Percentiles rank a stretch among this genome's conserved stretches.
Evolutionary conservation across 2,329 filamentous ascomycete species (phyloP).

Genomic region (Talaromyces marneffei): DNA sequence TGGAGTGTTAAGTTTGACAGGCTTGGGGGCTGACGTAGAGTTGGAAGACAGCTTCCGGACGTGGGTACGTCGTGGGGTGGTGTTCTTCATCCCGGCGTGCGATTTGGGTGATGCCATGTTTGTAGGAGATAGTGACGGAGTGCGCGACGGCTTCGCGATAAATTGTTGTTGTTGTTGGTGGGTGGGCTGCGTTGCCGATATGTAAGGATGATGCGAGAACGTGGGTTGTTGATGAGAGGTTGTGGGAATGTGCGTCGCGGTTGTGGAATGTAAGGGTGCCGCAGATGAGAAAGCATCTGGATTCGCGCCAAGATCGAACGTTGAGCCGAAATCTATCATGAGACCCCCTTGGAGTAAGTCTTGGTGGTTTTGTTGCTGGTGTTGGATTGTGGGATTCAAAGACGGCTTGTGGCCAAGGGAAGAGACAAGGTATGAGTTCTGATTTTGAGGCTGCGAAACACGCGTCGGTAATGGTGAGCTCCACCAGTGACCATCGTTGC

Average conservation of each 20-base stretch:
- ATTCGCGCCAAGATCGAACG: conserved; percentile 29
- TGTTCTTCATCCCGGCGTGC: conserved; percentile 21
- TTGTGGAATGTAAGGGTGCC: conserved; percentile 20
- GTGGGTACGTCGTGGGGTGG: conserved; percentile 32
- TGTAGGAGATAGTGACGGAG: conserved; percentile 36
- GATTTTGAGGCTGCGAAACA: conserved; percentile 30
- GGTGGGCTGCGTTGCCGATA: conserved; percentile 21
- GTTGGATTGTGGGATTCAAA: conserved; percentile 23
- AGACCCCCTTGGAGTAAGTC: conserved; percentile 36
- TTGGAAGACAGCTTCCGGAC: conserved; percentile 37
- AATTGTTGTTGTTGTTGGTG: conserved; percentile 14
- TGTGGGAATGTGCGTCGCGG: conserved; percentile 13
- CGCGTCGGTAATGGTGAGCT: conserved; percentile 31
- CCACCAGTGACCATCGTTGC: conserved; percentile 39
- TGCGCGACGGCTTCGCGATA: conserved; percentile 25
- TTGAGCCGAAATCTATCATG: conserved; percentile 35
- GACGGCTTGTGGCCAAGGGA: conserved; percentile 28
- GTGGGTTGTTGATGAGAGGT: conserved; percentile 5
- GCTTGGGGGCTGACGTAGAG: conserved; percentile 27
- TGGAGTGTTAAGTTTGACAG: conserved; percentile 24
- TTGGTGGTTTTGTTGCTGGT: conserved; percentile 25
- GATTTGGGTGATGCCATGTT: conserved; percentile 26
- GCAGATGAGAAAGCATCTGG: conserved; percentile 24
- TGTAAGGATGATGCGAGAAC: conserved; percentile 14
- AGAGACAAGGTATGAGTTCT: conserved; percentile 33